These are phyloP conservation scores for Xerophyta viscosa DNA, from an alignment of 106 monocot species.

Conservation along the genomic window DNA sequence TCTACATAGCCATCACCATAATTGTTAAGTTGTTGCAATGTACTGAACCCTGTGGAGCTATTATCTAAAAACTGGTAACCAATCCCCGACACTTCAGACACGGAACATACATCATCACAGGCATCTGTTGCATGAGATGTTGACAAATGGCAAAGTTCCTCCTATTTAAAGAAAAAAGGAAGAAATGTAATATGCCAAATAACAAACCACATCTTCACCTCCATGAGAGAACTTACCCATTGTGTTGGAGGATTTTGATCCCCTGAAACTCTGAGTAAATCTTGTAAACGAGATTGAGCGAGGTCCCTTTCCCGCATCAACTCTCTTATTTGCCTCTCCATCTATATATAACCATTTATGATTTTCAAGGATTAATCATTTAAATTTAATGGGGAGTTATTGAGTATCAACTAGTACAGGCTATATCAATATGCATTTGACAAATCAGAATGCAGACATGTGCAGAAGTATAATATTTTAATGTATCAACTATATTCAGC, in stretches of 20 bases:
- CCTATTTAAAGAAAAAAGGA: constrained; percentile 16
- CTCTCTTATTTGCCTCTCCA: constrained; percentile 93
- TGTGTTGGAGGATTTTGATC: constrained; percentile 30
- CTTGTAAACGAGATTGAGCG: constrained; percentile 55
- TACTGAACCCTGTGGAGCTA: constrained; percentile 6
- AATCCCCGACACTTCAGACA: constrained; percentile 31
- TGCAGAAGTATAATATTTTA: too few relatives aligned
- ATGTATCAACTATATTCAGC: too few relatives aligned
- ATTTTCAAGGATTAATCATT: not conserved
- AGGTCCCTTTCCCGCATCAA: constrained; percentile 62
- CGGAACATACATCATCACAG: constrained; percentile 37
- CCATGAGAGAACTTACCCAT: constrained; percentile 27
- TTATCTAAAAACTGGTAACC: constrained; percentile 15
- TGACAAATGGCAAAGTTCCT: constrained; percentile 14
- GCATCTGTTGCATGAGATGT: constrained; percentile 18
- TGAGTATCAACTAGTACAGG: too few relatives aligned
- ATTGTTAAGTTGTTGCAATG: constrained; percentile 6
- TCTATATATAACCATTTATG: constrained; percentile 24
- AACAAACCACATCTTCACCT: not conserved
- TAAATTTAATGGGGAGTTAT: not conserved
- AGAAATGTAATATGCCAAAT: not conserved
- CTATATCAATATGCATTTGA: too few relatives aligned
- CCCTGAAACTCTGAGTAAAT: constrained; percentile 48
- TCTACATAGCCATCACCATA: constrained; percentile 1
- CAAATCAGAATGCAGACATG: not conserved